Percentiles rank a stretch among this genome's conserved stretches.
Evolutionary conservation across 495 filamentous ascomycete genomes (phyloP).

Genomic region (Monascus purpureus): DNA sequence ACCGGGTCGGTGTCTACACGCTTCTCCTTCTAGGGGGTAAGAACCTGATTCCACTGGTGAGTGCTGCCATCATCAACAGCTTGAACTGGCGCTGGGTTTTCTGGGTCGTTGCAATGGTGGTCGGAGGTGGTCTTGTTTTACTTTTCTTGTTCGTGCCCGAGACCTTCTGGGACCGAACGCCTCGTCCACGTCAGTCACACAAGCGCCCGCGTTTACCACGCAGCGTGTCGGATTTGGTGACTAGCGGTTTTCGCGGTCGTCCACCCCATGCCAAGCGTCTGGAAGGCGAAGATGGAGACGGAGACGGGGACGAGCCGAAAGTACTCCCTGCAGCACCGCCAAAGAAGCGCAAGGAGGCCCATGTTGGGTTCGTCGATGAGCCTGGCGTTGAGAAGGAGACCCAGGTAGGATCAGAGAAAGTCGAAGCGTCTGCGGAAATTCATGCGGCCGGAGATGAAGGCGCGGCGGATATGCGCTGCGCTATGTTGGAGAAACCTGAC

Average conservation of each 20-base stretch:
- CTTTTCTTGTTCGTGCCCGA: conserved; percentile 91
- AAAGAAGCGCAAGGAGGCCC: conserved; percentile 20
- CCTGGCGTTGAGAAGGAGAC: conserved; percentile 15
- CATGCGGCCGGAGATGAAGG: neutral
- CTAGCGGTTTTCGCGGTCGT: conserved; percentile 23
- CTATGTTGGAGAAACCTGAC: conserved; percentile 8
- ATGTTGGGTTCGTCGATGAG: conserved; percentile 49
- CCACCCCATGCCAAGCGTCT: conserved; percentile 11
- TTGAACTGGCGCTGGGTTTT: conserved; percentile 88
- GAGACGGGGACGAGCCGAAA: too few relatives aligned
- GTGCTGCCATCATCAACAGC: conserved; percentile 68
- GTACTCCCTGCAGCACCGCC: neutral
- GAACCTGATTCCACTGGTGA: conserved; percentile 79
- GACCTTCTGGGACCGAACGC: conserved; percentile 90
- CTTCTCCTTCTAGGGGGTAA: conserved; percentile 81
- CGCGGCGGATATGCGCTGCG: conserved; percentile 1
- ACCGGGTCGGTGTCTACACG: conserved; percentile 91
- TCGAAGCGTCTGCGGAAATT: too few relatives aligned
- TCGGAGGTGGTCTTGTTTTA: conserved; percentile 55
- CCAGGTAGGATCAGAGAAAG: conserved; percentile 1
- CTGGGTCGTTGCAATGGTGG: conserved; percentile 80
- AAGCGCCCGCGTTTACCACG: conserved; percentile 21
- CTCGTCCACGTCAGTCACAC: conserved; percentile 39
- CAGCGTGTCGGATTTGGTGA: conserved; percentile 28
- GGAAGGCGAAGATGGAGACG: conserved; percentile 3